Percentiles rank a stretch among this genome's conserved stretches.
These are phyloP conservation scores for Parathielavia appendiculata DNA, from an alignment of 495 filamentous ascomycete species.

Conservation along the genomic window DNA sequence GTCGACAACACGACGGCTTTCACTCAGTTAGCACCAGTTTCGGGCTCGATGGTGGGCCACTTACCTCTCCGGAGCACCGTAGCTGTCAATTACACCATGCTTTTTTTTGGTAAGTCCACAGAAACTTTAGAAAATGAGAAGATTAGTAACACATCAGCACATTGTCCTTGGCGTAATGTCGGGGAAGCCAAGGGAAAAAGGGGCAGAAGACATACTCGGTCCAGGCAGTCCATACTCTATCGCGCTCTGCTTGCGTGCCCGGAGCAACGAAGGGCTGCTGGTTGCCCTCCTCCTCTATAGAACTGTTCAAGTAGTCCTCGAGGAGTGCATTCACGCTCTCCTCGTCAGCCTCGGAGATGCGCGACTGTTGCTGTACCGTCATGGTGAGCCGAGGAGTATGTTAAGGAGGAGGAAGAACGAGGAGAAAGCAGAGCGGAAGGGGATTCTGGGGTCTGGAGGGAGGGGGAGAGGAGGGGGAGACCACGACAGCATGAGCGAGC, in stretches of 20 bases:
- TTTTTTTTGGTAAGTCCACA: background rate
- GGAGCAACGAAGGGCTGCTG: too few relatives aligned
- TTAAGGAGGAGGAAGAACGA: constrained; percentile 6
- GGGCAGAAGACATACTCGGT: constrained; percentile 2
- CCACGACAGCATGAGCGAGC: constrained; percentile 1
- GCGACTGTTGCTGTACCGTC: background rate
- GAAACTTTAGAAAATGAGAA: background rate
- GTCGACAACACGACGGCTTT: background rate
- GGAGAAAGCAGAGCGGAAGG: background rate
- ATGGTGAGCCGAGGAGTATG: background rate
- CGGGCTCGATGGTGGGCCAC: background rate
- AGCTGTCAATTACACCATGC: background rate
- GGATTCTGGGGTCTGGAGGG: too few relatives aligned
- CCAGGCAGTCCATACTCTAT: constrained; percentile 1
- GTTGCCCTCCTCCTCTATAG: too few relatives aligned
- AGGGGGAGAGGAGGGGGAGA: constrained; percentile 4
- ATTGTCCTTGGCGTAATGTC: constrained; percentile 2
- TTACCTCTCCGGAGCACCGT: too few relatives aligned
- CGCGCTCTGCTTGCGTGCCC: background rate
- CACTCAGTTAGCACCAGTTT: constrained; percentile 3
- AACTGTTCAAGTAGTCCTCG: too few relatives aligned
- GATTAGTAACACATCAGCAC: constrained; percentile 1
- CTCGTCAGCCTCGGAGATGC: background rate
- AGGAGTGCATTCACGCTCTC: too few relatives aligned
- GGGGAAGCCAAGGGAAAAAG: background rate